These are phyloP conservation scores for Artemisia argyi DNA, from an alignment of 129 eudicot species.

Conservation along the genomic window DNA sequence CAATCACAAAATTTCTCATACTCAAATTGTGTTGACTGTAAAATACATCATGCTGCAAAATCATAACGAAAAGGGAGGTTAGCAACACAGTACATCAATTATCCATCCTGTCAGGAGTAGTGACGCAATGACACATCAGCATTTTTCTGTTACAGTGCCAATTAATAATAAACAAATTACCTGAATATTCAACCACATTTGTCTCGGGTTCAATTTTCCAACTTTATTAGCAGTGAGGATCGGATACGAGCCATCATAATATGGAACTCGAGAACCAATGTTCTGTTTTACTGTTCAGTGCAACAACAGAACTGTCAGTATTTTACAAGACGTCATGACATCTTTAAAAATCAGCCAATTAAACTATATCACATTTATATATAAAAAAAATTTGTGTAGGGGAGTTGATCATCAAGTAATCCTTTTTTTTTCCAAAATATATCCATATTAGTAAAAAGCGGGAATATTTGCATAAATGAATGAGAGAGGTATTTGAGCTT, in stretches of 20 bases:
- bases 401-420: background rate
- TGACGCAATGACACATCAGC: background rate
- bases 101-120: background rate
- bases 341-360: conserved; percentile 13
- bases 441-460: too few species aligned
- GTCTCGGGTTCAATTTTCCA: conserved; percentile 29
- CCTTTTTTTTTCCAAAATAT: too few species aligned
- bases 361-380: too few species aligned
- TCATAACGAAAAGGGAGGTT: background rate
- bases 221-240: conserved; percentile 49
- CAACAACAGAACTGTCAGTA: conserved; percentile 13
- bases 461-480: too few species aligned
- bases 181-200: conserved; percentile 71
- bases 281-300: conserved; percentile 52
- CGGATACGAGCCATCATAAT: conserved; percentile 40
- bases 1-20: conserved; percentile 56
- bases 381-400: too few species aligned
- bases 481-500: too few species aligned
- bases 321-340: conserved; percentile 6
- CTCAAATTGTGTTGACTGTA: conserved; percentile 66
- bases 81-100: background rate
- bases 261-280: conserved; percentile 41
- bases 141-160: background rate
- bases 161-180: background rate
- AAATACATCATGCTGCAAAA: conserved; percentile 72